These are phyloP conservation scores for Flaveria ramosissima DNA, from an alignment of 129 eudicot genomes.

Conservation along the genomic window DNA sequence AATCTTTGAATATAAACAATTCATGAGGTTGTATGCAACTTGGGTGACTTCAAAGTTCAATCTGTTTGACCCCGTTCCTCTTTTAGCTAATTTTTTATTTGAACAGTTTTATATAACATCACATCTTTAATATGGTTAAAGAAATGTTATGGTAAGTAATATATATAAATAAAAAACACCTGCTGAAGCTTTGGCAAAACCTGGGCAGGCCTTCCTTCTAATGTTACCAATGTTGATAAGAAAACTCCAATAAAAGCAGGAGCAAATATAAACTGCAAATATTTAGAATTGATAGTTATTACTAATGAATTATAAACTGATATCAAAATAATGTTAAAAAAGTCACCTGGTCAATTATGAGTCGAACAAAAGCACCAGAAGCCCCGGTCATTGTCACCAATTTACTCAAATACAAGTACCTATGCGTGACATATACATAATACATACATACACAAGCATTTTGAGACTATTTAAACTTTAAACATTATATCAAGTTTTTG, in stretches of 20 bases:
- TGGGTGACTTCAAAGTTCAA: not conserved
- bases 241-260: slow-evolving; percentile 79
- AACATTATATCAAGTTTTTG: slow-evolving; percentile 3
- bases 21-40: not conserved
- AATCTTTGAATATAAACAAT: not conserved
- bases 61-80: not conserved
- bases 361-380: slow-evolving; percentile 76
- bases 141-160: not conserved
- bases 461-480: not conserved
- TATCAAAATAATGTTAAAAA: slow-evolving; percentile 13
- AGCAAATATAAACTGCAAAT: slow-evolving; percentile 75
- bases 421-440: slow-evolving; percentile 18
- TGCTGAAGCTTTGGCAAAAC: slow-evolving; percentile 90
- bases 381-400: slow-evolving; percentile 67
- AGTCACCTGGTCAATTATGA: slow-evolving; percentile 84
- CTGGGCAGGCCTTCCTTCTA: slow-evolving; percentile 76
- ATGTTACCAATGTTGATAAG: slow-evolving; percentile 67
- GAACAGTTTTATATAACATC: not conserved
- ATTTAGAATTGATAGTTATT: not conserved
- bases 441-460: slow-evolving; percentile 9
- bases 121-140: not conserved
- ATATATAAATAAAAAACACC: slow-evolving; percentile 35
- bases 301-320: not conserved
- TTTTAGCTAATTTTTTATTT: not conserved
- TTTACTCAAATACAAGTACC: slow-evolving; percentile 87